phyloP scores from a whole-genome alignment of 805 yeast genomes.

The Debaryomyces hansenii region DNA sequence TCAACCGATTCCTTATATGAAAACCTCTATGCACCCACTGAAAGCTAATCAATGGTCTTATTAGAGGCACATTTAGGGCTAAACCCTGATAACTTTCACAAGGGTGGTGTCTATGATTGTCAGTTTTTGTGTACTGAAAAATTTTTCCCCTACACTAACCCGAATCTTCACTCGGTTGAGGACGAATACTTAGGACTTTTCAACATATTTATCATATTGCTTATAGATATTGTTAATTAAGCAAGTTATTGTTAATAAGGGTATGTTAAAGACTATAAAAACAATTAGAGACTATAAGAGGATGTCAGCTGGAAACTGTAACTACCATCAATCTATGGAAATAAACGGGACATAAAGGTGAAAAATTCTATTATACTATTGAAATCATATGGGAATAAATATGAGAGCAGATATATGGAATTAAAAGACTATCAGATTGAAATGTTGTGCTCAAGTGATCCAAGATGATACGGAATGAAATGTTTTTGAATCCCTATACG shows the following conservation, averaged over 20 bases:
- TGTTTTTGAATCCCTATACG: too few species aligned
- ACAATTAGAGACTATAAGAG: not conserved
- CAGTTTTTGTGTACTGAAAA: slow-evolving; percentile 12
- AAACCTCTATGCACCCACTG: not conserved
- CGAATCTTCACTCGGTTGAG: not conserved
- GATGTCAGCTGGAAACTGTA: too few species aligned
- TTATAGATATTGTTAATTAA: slow-evolving; percentile 4
- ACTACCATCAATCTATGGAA: too few species aligned
- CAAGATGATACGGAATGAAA: too few species aligned
- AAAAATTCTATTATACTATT: too few species aligned
- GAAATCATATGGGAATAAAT: too few species aligned
- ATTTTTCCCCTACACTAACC: slow-evolving; percentile 8
- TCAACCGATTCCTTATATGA: not conserved
- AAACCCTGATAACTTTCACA: slow-evolving; percentile 2
- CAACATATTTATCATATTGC: slow-evolving; percentile 1
- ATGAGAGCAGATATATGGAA: too few species aligned
- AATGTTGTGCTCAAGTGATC: too few species aligned
- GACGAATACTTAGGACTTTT: slow-evolving; percentile 1
- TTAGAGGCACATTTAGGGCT: slow-evolving; percentile 3
- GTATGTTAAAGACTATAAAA: slow-evolving; percentile 9
- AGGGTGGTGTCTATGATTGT: not conserved
- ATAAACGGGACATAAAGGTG: too few species aligned
- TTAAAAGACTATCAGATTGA: too few species aligned
- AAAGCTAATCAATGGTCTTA: too few species aligned
- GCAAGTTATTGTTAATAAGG: slow-evolving; percentile 10